phyloP scores from a whole-genome alignment of 73 alveolate species.

The Tetrahymena thermophila region DNA sequence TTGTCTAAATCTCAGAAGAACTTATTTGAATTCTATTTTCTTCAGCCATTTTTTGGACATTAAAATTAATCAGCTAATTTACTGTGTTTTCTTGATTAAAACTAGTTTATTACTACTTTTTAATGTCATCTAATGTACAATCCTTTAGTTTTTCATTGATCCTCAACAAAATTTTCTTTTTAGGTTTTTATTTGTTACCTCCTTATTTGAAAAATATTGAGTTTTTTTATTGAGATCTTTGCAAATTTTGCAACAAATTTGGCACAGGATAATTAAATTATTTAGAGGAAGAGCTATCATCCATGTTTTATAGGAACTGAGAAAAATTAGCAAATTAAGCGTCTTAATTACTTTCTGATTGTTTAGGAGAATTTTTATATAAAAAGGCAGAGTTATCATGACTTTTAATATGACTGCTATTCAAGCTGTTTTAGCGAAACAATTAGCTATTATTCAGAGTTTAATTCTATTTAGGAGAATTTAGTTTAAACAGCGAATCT shows the following conservation, averaged over 20 bases:
- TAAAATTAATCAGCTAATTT: too few relatives aligned
- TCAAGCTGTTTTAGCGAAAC: background rate
- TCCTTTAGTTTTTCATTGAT: background rate
- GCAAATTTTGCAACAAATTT: background rate
- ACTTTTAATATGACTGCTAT: background rate
- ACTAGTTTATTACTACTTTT: background rate
- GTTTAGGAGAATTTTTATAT: background rate
- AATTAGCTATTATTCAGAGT: background rate
- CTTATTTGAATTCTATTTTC: background rate
- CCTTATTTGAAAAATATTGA: background rate
- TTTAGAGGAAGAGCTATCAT: background rate
- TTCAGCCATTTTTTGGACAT: background rate
- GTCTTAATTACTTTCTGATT: background rate
- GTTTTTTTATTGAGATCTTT: background rate
- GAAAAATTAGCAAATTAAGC: background rate
- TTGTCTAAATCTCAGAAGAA: background rate
- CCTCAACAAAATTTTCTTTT: background rate
- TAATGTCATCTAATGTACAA: background rate
- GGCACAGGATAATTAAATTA: background rate
- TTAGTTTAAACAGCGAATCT: background rate
- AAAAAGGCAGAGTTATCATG: background rate
- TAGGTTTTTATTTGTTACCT: background rate
- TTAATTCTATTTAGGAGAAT: background rate
- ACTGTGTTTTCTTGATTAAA: background rate
- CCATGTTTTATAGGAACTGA: background rate